Evolutionary conservation across 495 filamentous ascomycete genomes (phyloP).

Genomic region (Amniculicola lignicola): DNA sequence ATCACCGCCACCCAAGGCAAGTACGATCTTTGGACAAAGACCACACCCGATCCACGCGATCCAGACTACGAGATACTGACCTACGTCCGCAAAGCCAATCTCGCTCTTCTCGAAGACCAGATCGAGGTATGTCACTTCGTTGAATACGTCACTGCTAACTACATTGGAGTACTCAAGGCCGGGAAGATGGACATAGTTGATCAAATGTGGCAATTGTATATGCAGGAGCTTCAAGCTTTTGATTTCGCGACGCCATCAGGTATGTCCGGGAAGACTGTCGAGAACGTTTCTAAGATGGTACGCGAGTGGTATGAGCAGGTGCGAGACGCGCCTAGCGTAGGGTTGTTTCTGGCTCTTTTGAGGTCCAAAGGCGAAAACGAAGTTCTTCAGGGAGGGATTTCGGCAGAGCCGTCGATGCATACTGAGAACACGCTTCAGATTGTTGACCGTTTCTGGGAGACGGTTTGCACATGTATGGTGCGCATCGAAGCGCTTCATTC

Average conservation of each 20-base stretch:
- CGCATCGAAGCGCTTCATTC: background rate
- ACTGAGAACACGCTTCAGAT: background rate
- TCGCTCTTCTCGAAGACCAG: background rate
- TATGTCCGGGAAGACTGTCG: no score
- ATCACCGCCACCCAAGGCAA: background rate
- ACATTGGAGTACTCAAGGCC: background rate
- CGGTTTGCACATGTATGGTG: background rate
- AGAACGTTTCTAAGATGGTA: no score
- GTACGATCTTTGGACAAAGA: background rate
- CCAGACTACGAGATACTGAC: background rate
- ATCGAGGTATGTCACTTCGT: background rate
- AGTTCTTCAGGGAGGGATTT: no score
- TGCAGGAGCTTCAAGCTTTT: no score
- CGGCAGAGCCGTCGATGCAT: background rate
- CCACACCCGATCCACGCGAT: background rate
- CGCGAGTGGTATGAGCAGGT: no score
- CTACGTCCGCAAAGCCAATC: background rate
- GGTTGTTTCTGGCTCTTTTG: no score
- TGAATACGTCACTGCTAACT: background rate
- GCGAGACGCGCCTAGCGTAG: no score
- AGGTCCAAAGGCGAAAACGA: no score
- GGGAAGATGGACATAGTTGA: background rate
- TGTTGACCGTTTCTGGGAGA: background rate
- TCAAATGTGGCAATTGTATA: no score
- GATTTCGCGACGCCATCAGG: no score